Evolutionary conservation across 768 basidiomycete genomes (phyloP).

Genomic region (Lentinula raphanica): DNA sequence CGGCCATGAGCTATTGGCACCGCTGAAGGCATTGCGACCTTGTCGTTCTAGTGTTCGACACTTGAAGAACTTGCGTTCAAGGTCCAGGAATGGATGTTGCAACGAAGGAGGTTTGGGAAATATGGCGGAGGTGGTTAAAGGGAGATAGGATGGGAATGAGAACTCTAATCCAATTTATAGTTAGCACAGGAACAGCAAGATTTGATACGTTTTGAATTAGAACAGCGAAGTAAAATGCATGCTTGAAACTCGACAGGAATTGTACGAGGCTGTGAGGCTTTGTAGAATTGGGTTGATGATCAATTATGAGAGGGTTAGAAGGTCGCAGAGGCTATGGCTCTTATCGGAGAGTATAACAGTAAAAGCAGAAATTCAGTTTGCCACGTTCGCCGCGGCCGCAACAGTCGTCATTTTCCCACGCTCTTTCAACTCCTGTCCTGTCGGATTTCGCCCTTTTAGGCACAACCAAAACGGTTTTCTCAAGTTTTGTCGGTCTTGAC

Average conservation of each 20-base stretch:
- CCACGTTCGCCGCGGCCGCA: too few species aligned
- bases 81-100: neutral
- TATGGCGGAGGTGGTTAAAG: neutral
- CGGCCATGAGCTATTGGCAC: constrained; percentile 1
- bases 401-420: too few species aligned
- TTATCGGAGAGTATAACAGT: too few species aligned
- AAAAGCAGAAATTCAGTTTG: too few species aligned
- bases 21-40: neutral
- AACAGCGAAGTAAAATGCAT: neutral
- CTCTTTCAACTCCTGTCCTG: too few species aligned
- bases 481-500: too few species aligned
- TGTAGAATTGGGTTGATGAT: too few species aligned
- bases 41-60: neutral
- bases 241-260: neutral
- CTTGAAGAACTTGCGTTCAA: neutral
- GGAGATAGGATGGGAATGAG: neutral
- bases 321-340: too few species aligned
- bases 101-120: neutral
- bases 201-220: neutral
- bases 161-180: neutral
- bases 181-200: neutral
- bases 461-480: too few species aligned
- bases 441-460: too few species aligned
- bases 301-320: too few species aligned
- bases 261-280: neutral